Base-by-base conservation (phyloP, 1,139 yeast genomes). In the Blastobotrys arbuscula region DNA sequence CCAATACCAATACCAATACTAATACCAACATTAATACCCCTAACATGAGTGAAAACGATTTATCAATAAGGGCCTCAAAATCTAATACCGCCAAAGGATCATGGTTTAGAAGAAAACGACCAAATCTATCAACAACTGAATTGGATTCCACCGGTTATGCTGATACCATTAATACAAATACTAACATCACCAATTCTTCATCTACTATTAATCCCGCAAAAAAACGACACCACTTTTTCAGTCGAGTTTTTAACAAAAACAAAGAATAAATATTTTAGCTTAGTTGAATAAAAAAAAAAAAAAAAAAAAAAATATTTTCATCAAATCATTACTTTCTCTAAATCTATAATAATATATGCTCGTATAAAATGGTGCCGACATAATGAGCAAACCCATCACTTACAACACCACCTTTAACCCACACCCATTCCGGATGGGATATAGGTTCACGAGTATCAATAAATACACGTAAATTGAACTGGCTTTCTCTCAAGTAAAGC, bases 351-450 rank as follows among this genome's bases (percentile, higher is more conserved):
- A 42, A 42, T 37, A 47, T 38, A 38, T 38, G 45, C 20, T 47
- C 46, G 23, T 47, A 47, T 16, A 47, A 9, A 23, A 26, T 26
- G 9, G 44, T 19, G 12, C 49, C 49, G 8, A 38, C 20, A 33
- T 47, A 47, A 12, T 39, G 42, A 18, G 46, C 49, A 37, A 37
- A 42, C 26, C 49, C 49, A 26, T 47, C 49, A 16, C 28, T 35
- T 12, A 47, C 46, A 2, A 38, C 15, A 20, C 40, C 31, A 8
- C 45, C 39, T 16, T n/a, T 30, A n/a, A 42, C 43, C 39, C 20
- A 30, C 8, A 23, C 7, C 49, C 49, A 47, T 24, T 38, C 46
- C 42, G 43, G 42, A 30, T 43, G 47, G 20, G 39, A 18, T 13
- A 45, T 13, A 10, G 28, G 18, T 3, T 23, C 12, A 5, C 6